Percentiles rank a stretch among this genome's conserved stretches.
These are phyloP conservation scores for Suillus clintonianus DNA, from an alignment of 768 basidiomycete genomes.

Conservation along the genomic window DNA sequence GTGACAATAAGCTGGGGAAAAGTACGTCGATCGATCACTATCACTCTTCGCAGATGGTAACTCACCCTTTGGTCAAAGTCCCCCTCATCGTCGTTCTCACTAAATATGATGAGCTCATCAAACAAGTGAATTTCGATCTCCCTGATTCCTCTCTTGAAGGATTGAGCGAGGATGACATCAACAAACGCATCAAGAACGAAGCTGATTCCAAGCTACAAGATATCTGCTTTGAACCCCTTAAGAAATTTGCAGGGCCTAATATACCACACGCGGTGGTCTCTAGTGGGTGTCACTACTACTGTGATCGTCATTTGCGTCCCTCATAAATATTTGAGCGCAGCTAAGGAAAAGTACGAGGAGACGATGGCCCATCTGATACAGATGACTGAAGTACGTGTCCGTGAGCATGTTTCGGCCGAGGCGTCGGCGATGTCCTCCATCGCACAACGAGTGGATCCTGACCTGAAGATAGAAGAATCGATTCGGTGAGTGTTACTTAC, in stretches of 20 bases:
- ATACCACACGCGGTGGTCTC: too few species aligned
- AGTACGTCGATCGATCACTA: not conserved
- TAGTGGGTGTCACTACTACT: too few species aligned
- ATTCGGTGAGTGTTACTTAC: not conserved
- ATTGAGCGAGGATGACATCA: too few species aligned
- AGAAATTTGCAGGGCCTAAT: too few species aligned
- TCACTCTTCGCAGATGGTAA: not conserved
- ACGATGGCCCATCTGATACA: not conserved
- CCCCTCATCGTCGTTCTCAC: conserved; percentile 7
- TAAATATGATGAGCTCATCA: not conserved
- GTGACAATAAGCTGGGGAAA: not conserved
- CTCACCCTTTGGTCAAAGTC: not conserved
- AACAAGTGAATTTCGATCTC: not conserved
- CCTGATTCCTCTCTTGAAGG: not conserved
- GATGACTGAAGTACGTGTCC: not conserved
- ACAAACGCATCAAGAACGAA: too few species aligned
- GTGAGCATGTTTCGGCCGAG: not conserved
- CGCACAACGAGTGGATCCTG: not conserved
- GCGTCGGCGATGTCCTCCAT: not conserved
- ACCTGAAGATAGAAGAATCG: not conserved
- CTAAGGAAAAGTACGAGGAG: not conserved
- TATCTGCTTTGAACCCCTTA: not conserved
- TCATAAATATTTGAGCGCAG: not conserved
- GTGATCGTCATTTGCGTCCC: too few species aligned
- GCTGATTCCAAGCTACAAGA: not conserved